phyloP scores from a whole-genome alignment of 352 stramenopile genomes.

The Phytophthora rubi region DNA sequence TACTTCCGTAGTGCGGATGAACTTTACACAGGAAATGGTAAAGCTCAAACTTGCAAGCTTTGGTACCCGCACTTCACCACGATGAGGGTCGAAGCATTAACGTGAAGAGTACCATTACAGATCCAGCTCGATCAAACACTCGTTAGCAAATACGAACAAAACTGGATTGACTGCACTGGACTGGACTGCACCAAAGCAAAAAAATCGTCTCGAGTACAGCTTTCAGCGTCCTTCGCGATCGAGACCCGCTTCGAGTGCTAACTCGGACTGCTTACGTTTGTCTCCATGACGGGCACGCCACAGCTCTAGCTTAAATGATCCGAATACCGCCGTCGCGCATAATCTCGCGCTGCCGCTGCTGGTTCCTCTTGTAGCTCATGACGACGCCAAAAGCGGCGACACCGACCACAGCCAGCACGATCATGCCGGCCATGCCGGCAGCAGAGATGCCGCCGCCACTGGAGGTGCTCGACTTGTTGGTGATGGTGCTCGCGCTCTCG shows the following conservation, averaged over 20 bases:
- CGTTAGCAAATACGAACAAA: conserved; percentile 24
- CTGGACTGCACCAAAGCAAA: conserved; percentile 13
- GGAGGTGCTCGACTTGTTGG: conserved; percentile 53
- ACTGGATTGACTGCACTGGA: conserved; percentile 37
- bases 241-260: conserved; percentile 19
- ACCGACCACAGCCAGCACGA: conserved; percentile 62
- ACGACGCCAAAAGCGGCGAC: conserved; percentile 60
- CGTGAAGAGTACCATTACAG: not conserved
- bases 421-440: conserved; percentile 60
- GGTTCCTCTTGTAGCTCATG: conserved; percentile 82
- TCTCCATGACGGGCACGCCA: conserved; percentile 3
- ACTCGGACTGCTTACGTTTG: conserved; percentile 23
- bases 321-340: conserved; percentile 69
- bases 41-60: too few species aligned
- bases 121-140: not conserved
- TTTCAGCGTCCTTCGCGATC: conserved; percentile 3
- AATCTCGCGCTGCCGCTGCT: conserved; percentile 77
- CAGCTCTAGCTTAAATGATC: conserved; percentile 40
- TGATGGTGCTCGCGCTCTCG: conserved; percentile 27
- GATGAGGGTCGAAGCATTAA: not conserved
- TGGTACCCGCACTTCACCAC: too few species aligned
- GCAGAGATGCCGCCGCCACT: conserved; percentile 44
- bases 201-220: conserved; percentile 15
- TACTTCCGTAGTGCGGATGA: too few species aligned
- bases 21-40: too few species aligned